phyloP scores from a whole-genome alignment of 176 grass and related monocot species.

The Triticum turgidum region DNA sequence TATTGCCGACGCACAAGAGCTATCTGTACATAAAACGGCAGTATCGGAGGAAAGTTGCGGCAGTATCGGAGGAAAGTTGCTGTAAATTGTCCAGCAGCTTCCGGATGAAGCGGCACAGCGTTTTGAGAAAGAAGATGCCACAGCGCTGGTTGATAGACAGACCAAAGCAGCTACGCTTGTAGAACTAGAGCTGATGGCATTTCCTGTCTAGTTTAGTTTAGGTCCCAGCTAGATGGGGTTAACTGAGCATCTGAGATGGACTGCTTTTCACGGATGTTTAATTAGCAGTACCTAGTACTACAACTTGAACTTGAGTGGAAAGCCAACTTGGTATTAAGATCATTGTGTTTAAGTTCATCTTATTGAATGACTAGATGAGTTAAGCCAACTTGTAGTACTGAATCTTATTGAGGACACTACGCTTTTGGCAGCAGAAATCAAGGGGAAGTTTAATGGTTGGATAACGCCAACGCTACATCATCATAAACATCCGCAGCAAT shows the following conservation, averaged over 20 bases:
- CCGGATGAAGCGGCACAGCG: too few species aligned
- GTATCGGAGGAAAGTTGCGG: not conserved
- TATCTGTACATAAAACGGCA: too few species aligned
- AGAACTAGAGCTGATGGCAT: not conserved
- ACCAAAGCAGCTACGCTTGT: conserved; percentile 3
- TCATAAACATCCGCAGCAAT: too few species aligned
- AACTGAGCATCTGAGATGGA: not conserved
- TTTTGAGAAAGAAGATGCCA: not conserved
- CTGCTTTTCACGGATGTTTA: not conserved
- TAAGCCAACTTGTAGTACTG: not conserved
- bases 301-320: not conserved
- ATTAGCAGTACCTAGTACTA: too few species aligned
- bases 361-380: too few species aligned
- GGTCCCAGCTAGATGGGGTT: not conserved
- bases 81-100: not conserved
- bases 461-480: not conserved
- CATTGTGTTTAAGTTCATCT: too few species aligned
- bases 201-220: conserved; percentile 20
- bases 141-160: not conserved
- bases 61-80: not conserved
- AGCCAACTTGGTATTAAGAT: too few species aligned
- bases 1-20: not conserved
- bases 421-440: not conserved
- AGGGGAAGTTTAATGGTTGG: not conserved
- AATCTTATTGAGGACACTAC: not conserved